Base-by-base conservation (phyloP, 208 protist genomes). In the Trypanosoma scelopori region DNA sequence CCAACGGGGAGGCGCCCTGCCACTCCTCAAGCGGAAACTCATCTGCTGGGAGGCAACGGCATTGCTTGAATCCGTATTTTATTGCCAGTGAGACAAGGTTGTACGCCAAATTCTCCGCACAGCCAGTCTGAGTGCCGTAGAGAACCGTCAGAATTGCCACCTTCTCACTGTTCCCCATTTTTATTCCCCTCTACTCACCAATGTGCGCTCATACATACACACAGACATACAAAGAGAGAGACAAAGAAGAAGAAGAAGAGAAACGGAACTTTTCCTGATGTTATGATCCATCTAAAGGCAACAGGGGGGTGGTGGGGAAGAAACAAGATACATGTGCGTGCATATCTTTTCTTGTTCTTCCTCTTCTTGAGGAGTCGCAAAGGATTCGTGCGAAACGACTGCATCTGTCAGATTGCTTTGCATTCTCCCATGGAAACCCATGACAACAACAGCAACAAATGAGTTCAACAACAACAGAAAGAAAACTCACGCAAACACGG, bases 81-180 rank as follows among this genome's bases (percentile, higher is more conserved):
- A 92, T 51, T 0, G 85, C 82, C 46, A 87, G 65, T 5, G 87
- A 82, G 22, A 71, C 72, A 1, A 95, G 52, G 7, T 73, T 79
- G 45, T 81, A 79, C 6, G 87, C 85, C 41, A 88, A 28, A 5
- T 76, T 71, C 72, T 95, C 87, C 3, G 90, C 84, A 45, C 68
- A 88, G 50, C 90, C 90, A 5, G 79, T 89, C 50, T 95, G 87
- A 5, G 90, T 89, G 7, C 90, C 90, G 68, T 92, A 95, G 3
- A 93, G 53, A 62, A 95, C 88, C 2, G 70, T 80, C 42, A 95
- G 46, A 12, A 63, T 15, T 13, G 32, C 60, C 35, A 67, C 69
- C 37, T 49, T 48, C 27, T 11, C n/a, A 27, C 46, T 35, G 27
- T 7, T 22, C 12, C 15, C 47, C 39, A 56, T 48, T n/a, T 49